phyloP scores from a whole-genome alignment of 495 filamentous ascomycete genomes.

The Daldinia bambusicola region DNA sequence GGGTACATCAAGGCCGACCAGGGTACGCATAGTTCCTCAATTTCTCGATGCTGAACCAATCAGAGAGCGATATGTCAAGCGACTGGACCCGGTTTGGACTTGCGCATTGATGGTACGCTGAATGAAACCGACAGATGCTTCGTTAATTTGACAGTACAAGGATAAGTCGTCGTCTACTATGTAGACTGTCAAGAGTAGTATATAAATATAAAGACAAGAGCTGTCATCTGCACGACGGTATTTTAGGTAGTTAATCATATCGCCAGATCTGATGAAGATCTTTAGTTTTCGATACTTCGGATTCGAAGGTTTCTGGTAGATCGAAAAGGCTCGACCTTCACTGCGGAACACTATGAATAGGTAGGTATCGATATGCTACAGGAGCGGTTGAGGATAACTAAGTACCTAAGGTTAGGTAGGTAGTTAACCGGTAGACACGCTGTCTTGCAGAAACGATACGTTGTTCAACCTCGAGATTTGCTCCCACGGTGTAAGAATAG shows the following conservation, averaged over 20 bases:
- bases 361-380: neutral
- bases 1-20: conserved; percentile 34
- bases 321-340: neutral
- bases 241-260: neutral
- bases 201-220: conserved; percentile 10
- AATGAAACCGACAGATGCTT: conserved; percentile 32
- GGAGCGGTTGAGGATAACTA: neutral
- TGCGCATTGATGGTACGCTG: conserved; percentile 33
- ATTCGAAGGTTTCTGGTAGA: neutral
- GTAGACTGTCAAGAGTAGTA: too few relatives aligned
- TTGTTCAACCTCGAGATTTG: neutral
- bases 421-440: neutral
- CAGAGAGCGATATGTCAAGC: conserved; percentile 30
- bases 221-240: conserved; percentile 5
- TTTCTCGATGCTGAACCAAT: conserved; percentile 37
- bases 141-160: conserved; percentile 3
- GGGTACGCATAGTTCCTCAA: conserved; percentile 41
- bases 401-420: neutral
- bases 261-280: conserved; percentile 1
- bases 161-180: conserved; percentile 8
- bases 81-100: conserved; percentile 26
- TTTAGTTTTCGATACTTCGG: neutral
- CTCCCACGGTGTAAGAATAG: neutral
- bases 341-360: too few relatives aligned
- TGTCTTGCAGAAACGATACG: neutral